Conservation (phyloP, 306 rosid species). For the Datisca glomerata region DNA sequence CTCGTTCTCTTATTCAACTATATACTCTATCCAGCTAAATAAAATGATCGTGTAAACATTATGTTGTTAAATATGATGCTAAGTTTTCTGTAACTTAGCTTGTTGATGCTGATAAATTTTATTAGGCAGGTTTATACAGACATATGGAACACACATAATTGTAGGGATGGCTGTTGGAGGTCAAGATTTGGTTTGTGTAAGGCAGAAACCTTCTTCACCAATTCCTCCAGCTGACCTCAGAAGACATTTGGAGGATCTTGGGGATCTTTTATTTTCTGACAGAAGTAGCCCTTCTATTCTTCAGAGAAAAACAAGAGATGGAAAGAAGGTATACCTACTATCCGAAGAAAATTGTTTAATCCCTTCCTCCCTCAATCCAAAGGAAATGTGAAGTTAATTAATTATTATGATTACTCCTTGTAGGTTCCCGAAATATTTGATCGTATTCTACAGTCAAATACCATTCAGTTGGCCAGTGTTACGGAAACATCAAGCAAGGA, state of each 20-base stretch:
- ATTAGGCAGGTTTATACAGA: constrained; percentile 83
- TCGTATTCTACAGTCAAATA: constrained; percentile 74
- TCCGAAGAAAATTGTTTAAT: neutral
- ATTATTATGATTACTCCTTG: constrained; percentile 15
- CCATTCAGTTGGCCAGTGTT: constrained; percentile 64
- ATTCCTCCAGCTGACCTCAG: constrained; percentile 72
- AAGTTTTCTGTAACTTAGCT: constrained; percentile 11
- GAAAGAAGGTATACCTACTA: constrained; percentile 44
- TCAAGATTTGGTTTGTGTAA: constrained; percentile 78
- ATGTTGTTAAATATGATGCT: no score
- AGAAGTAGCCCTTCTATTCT: constrained; percentile 64
- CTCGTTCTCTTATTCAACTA: no score
- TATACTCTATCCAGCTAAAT: no score
- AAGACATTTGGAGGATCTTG: constrained; percentile 84
- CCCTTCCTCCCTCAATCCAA: neutral
- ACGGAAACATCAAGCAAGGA: constrained; percentile 95
- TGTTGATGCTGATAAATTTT: constrained; percentile 38
- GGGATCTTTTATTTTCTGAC: constrained; percentile 81
- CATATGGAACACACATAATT: constrained; percentile 79
- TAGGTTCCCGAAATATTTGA: constrained; percentile 85
- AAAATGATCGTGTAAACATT: no score
- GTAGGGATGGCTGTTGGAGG: constrained; percentile 96
- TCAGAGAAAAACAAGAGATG: constrained; percentile 56
- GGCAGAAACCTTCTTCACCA: constrained; percentile 73
- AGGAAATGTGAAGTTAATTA: neutral